These are phyloP conservation scores for Russula virescens DNA, from an alignment of 768 basidiomycete species.

Conservation along the genomic window DNA sequence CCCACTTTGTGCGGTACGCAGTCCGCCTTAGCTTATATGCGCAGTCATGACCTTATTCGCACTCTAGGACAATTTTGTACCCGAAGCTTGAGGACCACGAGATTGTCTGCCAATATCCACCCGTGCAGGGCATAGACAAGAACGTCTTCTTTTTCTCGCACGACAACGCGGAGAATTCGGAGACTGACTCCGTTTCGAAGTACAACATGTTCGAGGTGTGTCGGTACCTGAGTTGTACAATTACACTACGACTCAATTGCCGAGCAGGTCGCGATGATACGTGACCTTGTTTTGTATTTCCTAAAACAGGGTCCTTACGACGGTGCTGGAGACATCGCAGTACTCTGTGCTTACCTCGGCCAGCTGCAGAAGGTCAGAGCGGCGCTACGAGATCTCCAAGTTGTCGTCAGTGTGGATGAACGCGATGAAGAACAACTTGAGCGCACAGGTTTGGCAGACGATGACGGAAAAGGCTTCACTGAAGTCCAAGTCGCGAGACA, in stretches of 20 bases:
- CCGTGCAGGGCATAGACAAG: conserved; percentile 55
- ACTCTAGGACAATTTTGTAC: conserved; percentile 51
- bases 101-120: conserved; percentile 44
- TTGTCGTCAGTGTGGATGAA: conserved; percentile 65
- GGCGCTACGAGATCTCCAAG: conserved; percentile 36
- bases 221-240: neutral
- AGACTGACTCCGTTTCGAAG: conserved; percentile 58
- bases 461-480: conserved; percentile 37
- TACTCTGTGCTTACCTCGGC: conserved; percentile 50
- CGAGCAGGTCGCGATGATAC: conserved; percentile 40
- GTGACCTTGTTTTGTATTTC: conserved; percentile 49
- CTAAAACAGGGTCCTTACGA: conserved; percentile 48
- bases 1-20: conserved; percentile 49
- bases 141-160: conserved; percentile 69
- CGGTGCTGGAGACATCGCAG: conserved; percentile 45
- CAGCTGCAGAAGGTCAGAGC: conserved; percentile 44
- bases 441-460: conserved; percentile 41
- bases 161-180: conserved; percentile 51
- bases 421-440: conserved; percentile 58
- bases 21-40: neutral
- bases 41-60: neutral
- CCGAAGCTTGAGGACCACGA: conserved; percentile 53
- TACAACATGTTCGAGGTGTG: conserved; percentile 62
- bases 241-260: neutral
- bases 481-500: conserved; percentile 47